Percentiles rank a stretch among this genome's conserved stretches.
Conservation (phyloP, 2,329 filamentous ascomycete species). For the Rhytidhysteron rufulum region DNA sequence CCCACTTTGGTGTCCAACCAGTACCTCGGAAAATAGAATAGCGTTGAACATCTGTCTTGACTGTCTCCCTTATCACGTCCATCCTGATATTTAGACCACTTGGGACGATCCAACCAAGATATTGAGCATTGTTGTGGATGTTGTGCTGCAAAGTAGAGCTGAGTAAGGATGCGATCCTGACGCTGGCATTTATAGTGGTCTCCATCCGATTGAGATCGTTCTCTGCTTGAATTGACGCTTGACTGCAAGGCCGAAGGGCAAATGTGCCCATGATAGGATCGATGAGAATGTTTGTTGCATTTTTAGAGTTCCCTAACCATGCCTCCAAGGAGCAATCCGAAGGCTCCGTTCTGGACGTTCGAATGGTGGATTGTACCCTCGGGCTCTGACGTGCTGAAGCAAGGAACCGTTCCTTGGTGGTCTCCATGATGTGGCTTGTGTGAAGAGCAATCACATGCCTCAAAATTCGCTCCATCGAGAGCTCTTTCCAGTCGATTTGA, state of each 20-base stretch:
- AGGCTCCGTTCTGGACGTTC: conserved; percentile 59
- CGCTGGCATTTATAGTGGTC: conserved; percentile 56
- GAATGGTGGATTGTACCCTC: conserved; percentile 56
- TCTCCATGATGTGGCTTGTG: conserved; percentile 65
- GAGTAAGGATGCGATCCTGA: conserved; percentile 58
- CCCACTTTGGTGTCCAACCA: conserved; percentile 71
- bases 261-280: conserved; percentile 78
- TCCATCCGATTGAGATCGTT: conserved; percentile 59
- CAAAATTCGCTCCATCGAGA: conserved; percentile 73
- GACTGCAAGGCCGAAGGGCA: conserved; percentile 58
- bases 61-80: conserved; percentile 58
- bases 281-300: conserved; percentile 58
- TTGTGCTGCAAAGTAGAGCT: conserved; percentile 60
- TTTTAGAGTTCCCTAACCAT: conserved; percentile 62
- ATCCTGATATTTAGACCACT: conserved; percentile 40
- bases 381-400: conserved; percentile 55
- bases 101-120: conserved; percentile 60
- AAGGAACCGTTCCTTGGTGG: conserved; percentile 59
- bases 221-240: conserved; percentile 52
- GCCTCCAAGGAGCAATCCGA: conserved; percentile 64
- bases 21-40: conserved; percentile 66
- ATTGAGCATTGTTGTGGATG: conserved; percentile 57
- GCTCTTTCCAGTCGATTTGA: conserved; percentile 58
- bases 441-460: conserved; percentile 73
- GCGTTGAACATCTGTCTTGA: conserved; percentile 57